Evolutionary conservation across 2,329 filamentous ascomycete species (phyloP).

Genomic region (Chrysoporthe deuterocubensis): DNA sequence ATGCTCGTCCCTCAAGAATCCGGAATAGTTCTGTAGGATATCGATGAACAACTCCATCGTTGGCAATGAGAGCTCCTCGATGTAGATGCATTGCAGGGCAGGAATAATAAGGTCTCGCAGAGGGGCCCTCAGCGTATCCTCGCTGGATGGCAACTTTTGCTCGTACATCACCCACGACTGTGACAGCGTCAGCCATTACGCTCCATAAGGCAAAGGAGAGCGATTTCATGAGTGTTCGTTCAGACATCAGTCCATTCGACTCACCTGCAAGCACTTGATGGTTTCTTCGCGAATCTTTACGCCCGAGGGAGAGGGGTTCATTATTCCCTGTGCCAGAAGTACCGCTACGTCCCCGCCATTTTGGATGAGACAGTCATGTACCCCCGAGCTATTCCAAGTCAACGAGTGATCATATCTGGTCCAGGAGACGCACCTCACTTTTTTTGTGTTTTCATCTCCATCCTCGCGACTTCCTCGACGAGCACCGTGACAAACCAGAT

Average conservation of each 20-base stretch:
- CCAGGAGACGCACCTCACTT: slow-evolving; percentile 47
- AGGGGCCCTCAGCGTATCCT: slow-evolving; percentile 59
- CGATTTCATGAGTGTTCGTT: no score
- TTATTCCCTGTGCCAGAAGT: slow-evolving; percentile 46
- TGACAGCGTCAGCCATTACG: slow-evolving; percentile 26
- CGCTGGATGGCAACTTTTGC: slow-evolving; percentile 64
- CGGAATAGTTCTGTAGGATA: slow-evolving; percentile 65
- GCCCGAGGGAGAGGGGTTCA: slow-evolving; percentile 31
- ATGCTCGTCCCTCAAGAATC: slow-evolving; percentile 64
- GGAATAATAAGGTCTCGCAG: slow-evolving; percentile 64
- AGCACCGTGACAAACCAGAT: slow-evolving; percentile 69
- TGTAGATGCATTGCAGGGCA: slow-evolving; percentile 63
- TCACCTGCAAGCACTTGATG: slow-evolving; percentile 65
- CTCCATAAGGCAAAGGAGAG: not conserved
- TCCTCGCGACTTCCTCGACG: slow-evolving; percentile 70
- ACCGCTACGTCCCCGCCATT: slow-evolving; percentile 46
- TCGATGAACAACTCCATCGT: slow-evolving; percentile 69
- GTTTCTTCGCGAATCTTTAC: slow-evolving; percentile 54
- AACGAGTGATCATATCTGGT: slow-evolving; percentile 34
- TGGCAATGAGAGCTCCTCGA: slow-evolving; percentile 61
- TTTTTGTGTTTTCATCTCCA: slow-evolving; percentile 64
- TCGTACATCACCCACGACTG: slow-evolving; percentile 77
- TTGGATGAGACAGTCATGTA: slow-evolving; percentile 46
- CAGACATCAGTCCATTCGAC: not conserved
- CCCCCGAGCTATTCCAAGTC: slow-evolving; percentile 38